phyloP scores from a whole-genome alignment of 768 basidiomycete species.

The Xanthoconium stramineum region DNA sequence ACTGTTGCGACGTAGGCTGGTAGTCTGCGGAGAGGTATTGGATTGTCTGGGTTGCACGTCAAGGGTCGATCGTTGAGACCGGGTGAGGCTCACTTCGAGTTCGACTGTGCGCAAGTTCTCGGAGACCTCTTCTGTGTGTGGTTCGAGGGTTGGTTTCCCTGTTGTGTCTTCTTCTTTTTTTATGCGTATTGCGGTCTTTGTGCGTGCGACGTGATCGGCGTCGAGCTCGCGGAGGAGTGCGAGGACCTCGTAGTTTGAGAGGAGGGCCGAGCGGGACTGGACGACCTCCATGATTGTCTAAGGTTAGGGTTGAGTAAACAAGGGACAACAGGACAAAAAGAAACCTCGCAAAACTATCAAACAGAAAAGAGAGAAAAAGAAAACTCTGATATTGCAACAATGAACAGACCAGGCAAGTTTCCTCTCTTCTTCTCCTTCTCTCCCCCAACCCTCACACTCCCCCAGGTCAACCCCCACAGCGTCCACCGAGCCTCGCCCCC shows the following conservation, averaged over 20 bases:
- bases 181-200: slow-evolving; percentile 66
- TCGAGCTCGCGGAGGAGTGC: slow-evolving; percentile 74
- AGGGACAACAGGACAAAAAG: slow-evolving; percentile 24
- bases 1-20: slow-evolving; percentile 67
- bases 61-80: not conserved
- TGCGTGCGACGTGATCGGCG: slow-evolving; percentile 63
- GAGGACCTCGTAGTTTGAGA: slow-evolving; percentile 88
- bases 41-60: slow-evolving; percentile 58
- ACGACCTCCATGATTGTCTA: slow-evolving; percentile 26
- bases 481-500: slow-evolving; percentile 71
- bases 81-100: slow-evolving; percentile 48
- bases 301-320: slow-evolving; percentile 27
- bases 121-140: slow-evolving; percentile 54
- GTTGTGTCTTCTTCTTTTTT: slow-evolving; percentile 74
- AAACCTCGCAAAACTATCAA: slow-evolving; percentile 5
- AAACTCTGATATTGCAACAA: slow-evolving; percentile 18
- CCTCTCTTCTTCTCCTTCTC: slow-evolving; percentile 11
- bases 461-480: slow-evolving; percentile 76
- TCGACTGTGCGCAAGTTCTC: slow-evolving; percentile 85
- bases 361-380: slow-evolving; percentile 6
- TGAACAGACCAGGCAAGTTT: slow-evolving; percentile 61
- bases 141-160: slow-evolving; percentile 28
- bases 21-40: slow-evolving; percentile 76
- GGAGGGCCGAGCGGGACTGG: slow-evolving; percentile 69
- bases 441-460: slow-evolving; percentile 13